A percentile compares a stretch with the other conserved stretches of the same genome.
These are phyloP conservation scores for Oxytropis ochrocephala DNA, from an alignment of 306 rosid genomes.

Conservation along the genomic window DNA sequence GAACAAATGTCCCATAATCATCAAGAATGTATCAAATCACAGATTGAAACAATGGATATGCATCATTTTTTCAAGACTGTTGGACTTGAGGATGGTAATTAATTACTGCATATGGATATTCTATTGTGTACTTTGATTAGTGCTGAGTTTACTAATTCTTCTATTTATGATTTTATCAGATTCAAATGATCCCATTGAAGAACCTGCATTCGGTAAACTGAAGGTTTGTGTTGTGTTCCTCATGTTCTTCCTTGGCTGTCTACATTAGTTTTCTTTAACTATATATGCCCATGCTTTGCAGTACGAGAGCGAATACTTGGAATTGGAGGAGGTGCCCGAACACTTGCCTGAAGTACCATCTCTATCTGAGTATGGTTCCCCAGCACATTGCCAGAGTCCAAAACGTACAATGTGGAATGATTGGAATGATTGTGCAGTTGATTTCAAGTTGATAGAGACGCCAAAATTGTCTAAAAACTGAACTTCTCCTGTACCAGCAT, in stretches of 20 bases:
- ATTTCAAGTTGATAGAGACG: conserved; percentile 48
- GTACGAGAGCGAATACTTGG: conserved; percentile 21
- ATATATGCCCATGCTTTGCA: conserved; percentile 7
- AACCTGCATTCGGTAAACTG: conserved; percentile 8
- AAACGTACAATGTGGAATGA: conserved; percentile 34
- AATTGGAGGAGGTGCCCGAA: conserved; percentile 45
- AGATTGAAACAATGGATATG: conserved; percentile 10
- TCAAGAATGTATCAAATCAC: conserved; percentile 43
- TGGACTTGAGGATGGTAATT: conserved; percentile 48
- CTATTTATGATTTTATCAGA: conserved; percentile 15
- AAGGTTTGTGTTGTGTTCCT: conserved; percentile 29
- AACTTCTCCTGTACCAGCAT: not conserved
- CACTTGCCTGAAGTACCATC: conserved; percentile 23
- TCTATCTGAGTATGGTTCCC: conserved; percentile 27
- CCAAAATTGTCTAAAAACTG: conserved; percentile 24
- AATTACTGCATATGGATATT: not conserved
- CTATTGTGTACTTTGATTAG: not conserved
- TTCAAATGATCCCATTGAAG: conserved; percentile 25
- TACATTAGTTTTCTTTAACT: not conserved
- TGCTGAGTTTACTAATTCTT: not conserved
- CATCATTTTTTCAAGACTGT: conserved; percentile 30
- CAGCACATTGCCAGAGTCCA: conserved; percentile 40
- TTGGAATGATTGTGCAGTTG: conserved; percentile 17
- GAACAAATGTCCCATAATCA: conserved; percentile 50
- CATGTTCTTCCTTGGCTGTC: not conserved